Conservation (phyloP, 345 rosid species). For the Citrus reticulata region DNA sequence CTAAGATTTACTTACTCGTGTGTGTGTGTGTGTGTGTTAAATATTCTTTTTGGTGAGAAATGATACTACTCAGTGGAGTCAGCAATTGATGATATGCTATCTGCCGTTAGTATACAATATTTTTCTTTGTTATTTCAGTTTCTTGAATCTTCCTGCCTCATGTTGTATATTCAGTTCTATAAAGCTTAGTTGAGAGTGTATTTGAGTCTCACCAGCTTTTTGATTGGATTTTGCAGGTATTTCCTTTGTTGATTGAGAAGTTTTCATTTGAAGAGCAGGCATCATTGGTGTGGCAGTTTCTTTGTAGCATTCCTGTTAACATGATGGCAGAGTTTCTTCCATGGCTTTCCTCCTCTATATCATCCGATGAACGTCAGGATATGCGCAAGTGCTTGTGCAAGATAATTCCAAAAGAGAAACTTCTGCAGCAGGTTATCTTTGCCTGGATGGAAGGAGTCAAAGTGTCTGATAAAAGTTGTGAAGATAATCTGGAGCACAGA, state of each 20-base stretch:
- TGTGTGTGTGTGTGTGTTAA: neutral
- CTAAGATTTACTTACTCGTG: neutral
- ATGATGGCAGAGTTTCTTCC: conserved; percentile 77
- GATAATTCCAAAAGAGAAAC: conserved; percentile 64
- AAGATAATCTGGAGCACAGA: conserved; percentile 14
- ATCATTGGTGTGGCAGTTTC: conserved; percentile 78
- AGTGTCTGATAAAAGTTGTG: conserved; percentile 23
- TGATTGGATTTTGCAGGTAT: conserved; percentile 44
- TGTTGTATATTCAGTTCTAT: conserved; percentile 4
- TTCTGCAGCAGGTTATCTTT: conserved; percentile 58
- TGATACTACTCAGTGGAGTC: neutral
- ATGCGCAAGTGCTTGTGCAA: conserved; percentile 58
- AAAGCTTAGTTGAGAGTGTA: neutral
- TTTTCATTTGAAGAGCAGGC: conserved; percentile 76
- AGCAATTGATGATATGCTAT: conserved; percentile 1
- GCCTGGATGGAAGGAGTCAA: conserved; percentile 52
- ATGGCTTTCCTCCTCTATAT: conserved; percentile 72
- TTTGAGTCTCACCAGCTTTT: conserved; percentile 12
- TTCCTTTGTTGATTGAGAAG: conserved; percentile 73
- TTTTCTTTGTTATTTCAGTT: neutral
- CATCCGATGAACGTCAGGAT: conserved; percentile 61
- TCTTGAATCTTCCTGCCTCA: neutral
- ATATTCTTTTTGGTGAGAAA: neutral
- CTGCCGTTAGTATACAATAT: neutral
- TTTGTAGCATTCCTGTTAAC: conserved; percentile 83